Base-by-base conservation (phyloP, 371 early-diverging fungal species). In the Parasitella parasitica region DNA sequence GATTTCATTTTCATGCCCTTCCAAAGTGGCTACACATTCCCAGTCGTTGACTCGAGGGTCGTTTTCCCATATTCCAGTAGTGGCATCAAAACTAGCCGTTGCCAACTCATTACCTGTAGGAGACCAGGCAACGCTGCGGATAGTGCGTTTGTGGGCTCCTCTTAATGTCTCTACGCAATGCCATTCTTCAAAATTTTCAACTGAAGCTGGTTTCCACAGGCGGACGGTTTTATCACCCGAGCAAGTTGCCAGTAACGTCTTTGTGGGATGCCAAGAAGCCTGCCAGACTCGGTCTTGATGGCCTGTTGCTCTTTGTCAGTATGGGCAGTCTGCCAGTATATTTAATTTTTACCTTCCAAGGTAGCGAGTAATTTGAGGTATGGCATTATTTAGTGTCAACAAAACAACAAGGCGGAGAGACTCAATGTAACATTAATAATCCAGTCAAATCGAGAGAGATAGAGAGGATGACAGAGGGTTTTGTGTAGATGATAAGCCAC, bases 1-100 rank as follows among this genome's bases (percentile, higher is more conserved):
- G 37, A 93, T 94, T 76, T 98, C 99, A 77, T 96, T 97, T 78
- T 98, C 99, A 76, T 98, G 99, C 7, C 99, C 99, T 76, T 98
- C 99, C 54, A 98, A 73, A 7, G 96, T 95, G 2, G 96, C 96
- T 0, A 93, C 85, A 72, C 93, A 95, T 67, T 96, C 97, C 80
- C 87, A 94, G 13, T 89, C 91, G 76, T 70, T 55, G 8, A 71
- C 70, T 32, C 76, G 70, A 0, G 72, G 51, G 53, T 77, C 77
- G 49, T 72, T 61, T 71, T 94, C 96, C 97, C 96, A 97, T 53
- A 97, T 90, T 15, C 90, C 93, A 0, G 94, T 94, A 4, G 93
- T 91, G 0, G 93, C 94, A 74, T 97, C 98, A 73, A 97, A 97
- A 59, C 94, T 90, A 36, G 92, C 94, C 0, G 95, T 91, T 3